Evolutionary conservation across 345 rosid genomes (phyloP).

Genomic region (Mercurialis annua): DNA sequence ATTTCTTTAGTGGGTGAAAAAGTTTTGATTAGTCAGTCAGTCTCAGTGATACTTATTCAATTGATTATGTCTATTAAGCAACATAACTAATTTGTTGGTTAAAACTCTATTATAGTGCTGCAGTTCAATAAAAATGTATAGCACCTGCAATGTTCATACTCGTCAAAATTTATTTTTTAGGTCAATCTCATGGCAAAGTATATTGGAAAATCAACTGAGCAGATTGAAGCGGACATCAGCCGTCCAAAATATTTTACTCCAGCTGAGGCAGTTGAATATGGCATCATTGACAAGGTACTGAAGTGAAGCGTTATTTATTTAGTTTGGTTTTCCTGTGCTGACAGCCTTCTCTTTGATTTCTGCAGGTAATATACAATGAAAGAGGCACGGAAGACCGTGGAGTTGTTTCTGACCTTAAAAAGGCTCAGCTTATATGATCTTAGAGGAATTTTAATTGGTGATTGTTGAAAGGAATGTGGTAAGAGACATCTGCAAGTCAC

Average conservation of each 20-base stretch:
- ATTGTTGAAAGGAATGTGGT: slow-evolving; percentile 20
- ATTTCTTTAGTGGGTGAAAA: not conserved
- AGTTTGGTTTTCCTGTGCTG: not conserved
- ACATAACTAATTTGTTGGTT: not conserved
- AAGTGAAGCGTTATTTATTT: slow-evolving; percentile 1
- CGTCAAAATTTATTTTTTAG: slow-evolving; percentile 29
- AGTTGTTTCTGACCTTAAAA: slow-evolving; percentile 58
- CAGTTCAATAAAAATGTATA: slow-evolving; percentile 11
- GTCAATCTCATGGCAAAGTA: slow-evolving; percentile 70
- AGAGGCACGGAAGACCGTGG: slow-evolving; percentile 60
- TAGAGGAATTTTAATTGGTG: not conserved
- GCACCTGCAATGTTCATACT: not conserved
- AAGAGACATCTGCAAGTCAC: slow-evolving; percentile 14
- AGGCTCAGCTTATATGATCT: slow-evolving; percentile 46
- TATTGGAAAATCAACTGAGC: slow-evolving; percentile 64
- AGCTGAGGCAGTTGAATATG: slow-evolving; percentile 78
- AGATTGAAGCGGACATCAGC: slow-evolving; percentile 77
- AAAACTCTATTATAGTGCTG: not conserved
- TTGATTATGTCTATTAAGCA: not conserved
- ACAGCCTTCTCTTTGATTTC: slow-evolving; percentile 11
- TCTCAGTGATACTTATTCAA: not conserved
- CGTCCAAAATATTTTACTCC: slow-evolving; percentile 85
- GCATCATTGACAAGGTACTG: slow-evolving; percentile 79
- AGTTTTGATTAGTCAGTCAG: not conserved
- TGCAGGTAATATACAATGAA: slow-evolving; percentile 79